Percentiles rank a stretch among this genome's conserved stretches.
Evolutionary conservation across 225 moss, liverwort and hornwort species (phyloP).

Genomic region (Rhytidiadelphus loreus): DNA sequence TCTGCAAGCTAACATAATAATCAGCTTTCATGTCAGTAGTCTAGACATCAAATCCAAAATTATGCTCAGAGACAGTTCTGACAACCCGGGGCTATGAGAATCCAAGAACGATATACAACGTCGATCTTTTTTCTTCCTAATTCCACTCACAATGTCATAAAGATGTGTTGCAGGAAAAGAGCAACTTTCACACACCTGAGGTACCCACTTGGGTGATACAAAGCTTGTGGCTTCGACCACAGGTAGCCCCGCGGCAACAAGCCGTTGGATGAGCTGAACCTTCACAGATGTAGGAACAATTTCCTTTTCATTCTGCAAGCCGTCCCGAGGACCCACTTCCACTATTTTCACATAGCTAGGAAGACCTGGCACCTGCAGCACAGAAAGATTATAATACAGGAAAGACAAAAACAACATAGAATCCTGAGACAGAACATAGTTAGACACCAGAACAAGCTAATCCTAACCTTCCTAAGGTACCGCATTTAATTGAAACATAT

Average conservation of each 20-base stretch:
- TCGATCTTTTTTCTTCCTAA: background rate
- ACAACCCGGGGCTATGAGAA: background rate
- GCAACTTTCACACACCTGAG: slow-evolving; percentile 60
- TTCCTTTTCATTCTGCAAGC: slow-evolving; percentile 82
- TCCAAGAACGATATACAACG: background rate
- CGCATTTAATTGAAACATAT: background rate
- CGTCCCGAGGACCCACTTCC: slow-evolving; percentile 94
- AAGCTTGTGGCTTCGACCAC: slow-evolving; percentile 97
- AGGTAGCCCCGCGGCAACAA: slow-evolving; percentile 68
- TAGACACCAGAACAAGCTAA: background rate
- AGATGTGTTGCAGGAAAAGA: background rate
- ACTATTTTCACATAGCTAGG: slow-evolving; percentile 86
- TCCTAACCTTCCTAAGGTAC: background rate
- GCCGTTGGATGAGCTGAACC: slow-evolving; percentile 72
- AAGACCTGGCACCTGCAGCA: slow-evolving; percentile 35
- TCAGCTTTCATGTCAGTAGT: background rate
- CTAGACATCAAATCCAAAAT: background rate
- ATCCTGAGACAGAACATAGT: background rate
- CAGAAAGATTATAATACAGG: background rate
- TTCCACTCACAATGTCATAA: background rate
- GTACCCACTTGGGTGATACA: slow-evolving; percentile 96
- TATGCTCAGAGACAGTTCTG: background rate
- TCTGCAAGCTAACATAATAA: slow-evolving; percentile 73
- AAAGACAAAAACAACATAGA: background rate
- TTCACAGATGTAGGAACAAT: slow-evolving; percentile 76